Evolutionary conservation across 2,329 filamentous ascomycete species (phyloP).

Genomic region (Xylogone sp.): DNA sequence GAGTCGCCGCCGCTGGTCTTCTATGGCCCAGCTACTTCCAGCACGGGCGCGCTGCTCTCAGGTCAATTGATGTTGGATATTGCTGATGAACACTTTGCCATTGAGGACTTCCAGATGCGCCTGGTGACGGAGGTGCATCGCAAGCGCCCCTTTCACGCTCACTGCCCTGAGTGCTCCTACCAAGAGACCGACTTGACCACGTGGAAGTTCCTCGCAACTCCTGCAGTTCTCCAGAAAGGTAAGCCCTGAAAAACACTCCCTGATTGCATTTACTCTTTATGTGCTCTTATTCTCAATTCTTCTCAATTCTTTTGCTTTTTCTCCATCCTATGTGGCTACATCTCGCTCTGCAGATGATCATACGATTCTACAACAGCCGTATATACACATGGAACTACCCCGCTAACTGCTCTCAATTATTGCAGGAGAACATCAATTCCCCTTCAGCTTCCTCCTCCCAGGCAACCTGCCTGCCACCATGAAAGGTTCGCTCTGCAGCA

Average conservation of each 20-base stretch:
- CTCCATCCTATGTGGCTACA: no score
- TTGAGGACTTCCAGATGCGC: constrained; percentile 70
- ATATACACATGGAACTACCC: no score
- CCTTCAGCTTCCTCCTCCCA: constrained; percentile 82
- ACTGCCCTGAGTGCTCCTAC: constrained; percentile 74
- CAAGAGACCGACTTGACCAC: constrained; percentile 70
- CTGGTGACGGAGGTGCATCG: constrained; percentile 69
- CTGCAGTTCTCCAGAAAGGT: constrained; percentile 48
- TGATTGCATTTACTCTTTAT: not conserved
- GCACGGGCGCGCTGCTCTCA: constrained; percentile 80
- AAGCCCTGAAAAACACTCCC: constrained; percentile 16
- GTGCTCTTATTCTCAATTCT: not conserved
- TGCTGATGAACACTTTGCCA: constrained; percentile 59
- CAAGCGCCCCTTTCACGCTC: constrained; percentile 75
- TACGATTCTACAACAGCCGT: not conserved
- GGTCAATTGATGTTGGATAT: constrained; percentile 76
- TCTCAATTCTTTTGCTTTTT: no score
- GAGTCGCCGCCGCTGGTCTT: constrained; percentile 87
- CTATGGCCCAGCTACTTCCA: constrained; percentile 70
- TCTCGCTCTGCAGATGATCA: not conserved
- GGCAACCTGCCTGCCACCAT: constrained; percentile 84
- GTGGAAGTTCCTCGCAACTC: constrained; percentile 70
- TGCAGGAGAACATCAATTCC: constrained; percentile 69
- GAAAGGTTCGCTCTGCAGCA: constrained; percentile 65
- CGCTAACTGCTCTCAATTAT: constrained; percentile 14